Evolutionary conservation across 345 rosid species (phyloP), one percentile per base, ranked within the genome.

Genomic region (Eucalyptus marginata): DNA sequence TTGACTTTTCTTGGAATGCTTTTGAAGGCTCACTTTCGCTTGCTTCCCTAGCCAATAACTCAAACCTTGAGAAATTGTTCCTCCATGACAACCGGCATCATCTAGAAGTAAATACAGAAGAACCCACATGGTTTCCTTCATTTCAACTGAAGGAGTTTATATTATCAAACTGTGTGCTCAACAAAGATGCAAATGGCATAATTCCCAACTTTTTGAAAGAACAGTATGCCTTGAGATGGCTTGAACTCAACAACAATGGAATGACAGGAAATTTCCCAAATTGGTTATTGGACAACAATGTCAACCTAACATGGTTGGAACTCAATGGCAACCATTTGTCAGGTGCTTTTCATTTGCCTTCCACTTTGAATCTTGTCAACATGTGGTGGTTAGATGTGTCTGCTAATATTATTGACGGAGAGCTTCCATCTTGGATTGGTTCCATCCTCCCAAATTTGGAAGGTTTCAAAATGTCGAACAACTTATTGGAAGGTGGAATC

Each of bases 271-370:
- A 25, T 8, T 71, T 89, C 33, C 93, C 93, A 22, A 1, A 5
- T 43, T 91, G 94, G 94, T 62, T 92, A 62, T 31, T 92, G 4
- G 31, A 44, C 24, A 92, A 91, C 90, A 92, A 92, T 31, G n/a
- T 88, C 7, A 80, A 43, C 2, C 47, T 93, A 43, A 15, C 4
- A 24, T 0, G 0, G 0, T 81, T 91, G 3, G 4, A 8, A 8
- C 43, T 91, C 10, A 50, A 0, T 3, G 86, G 87, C 11, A 89
- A 62, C 79, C 49, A 85, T 13, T 83, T 91, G 5, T 36, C 88
- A 2, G 89, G 90, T 43, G 52, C 29, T 49, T 43, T 93, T 27
- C 13, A 54, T 29, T 71, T 86, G 27, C 15, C 18, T 14, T 17
- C 43, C 52, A 40, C 76, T 47, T 46, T 56, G 68, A 5, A 2